These are phyloP conservation scores for Trametes villosa DNA, from an alignment of 768 basidiomycete species.

Conservation along the genomic window DNA sequence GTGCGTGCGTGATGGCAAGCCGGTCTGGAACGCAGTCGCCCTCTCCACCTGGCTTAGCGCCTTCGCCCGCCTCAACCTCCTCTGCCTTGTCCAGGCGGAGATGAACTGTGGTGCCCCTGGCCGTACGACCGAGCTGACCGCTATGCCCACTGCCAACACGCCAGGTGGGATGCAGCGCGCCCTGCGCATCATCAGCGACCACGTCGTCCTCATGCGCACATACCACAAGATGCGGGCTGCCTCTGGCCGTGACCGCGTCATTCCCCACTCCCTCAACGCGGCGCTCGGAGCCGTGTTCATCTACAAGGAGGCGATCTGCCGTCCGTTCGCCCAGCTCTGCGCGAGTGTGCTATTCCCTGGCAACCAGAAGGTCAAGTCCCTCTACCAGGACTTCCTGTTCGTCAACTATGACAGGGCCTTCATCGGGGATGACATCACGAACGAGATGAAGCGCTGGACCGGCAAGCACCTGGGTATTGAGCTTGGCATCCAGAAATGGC, in stretches of 20 bases:
- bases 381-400: constrained; percentile 12
- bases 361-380: neutral
- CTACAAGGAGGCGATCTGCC: constrained; percentile 10
- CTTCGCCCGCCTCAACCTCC: constrained; percentile 1
- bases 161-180: neutral
- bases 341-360: neutral
- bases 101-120: constrained; percentile 17
- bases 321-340: constrained; percentile 9
- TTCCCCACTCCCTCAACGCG: constrained; percentile 15
- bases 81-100: constrained; percentile 14
- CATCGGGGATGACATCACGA: constrained; percentile 2
- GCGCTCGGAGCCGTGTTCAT: neutral
- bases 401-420: constrained; percentile 13
- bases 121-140: constrained; percentile 10
- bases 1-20: neutral
- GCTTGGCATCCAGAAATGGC: constrained; percentile 13
- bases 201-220: constrained; percentile 9
- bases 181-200: constrained; percentile 2
- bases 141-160: constrained; percentile 8
- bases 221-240: constrained; percentile 14
- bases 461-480: neutral
- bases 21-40: constrained; percentile 3
- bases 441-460: constrained; percentile 5
- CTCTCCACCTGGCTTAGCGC: constrained; percentile 5
- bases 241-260: constrained; percentile 4